These are phyloP conservation scores for Iris macrosiphon DNA, from an alignment of 106 monocot genomes.

Conservation along the genomic window DNA sequence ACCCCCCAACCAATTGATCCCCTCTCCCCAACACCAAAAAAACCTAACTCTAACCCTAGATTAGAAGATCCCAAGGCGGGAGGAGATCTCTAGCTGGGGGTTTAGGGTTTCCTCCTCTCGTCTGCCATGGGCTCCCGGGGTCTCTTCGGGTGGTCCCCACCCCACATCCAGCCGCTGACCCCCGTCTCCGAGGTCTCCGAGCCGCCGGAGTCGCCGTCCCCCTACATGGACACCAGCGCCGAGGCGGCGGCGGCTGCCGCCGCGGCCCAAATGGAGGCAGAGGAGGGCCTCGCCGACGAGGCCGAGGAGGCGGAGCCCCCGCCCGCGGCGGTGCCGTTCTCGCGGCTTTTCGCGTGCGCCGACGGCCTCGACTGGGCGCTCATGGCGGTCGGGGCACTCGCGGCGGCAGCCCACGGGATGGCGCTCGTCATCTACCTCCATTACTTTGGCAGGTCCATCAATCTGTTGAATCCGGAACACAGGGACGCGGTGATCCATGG, in stretches of 20 bases:
- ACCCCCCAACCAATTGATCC: too few species aligned
- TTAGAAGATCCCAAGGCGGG: too few species aligned
- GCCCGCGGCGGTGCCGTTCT: slow-evolving; percentile 88
- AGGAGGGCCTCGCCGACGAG: slow-evolving; percentile 38
- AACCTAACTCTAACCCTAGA: too few species aligned
- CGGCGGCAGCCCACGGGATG: slow-evolving; percentile 79
- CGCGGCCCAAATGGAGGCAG: slow-evolving; percentile 14
- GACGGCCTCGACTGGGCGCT: slow-evolving; percentile 80
- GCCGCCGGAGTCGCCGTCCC: slow-evolving; percentile 95
- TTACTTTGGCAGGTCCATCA: slow-evolving; percentile 66
- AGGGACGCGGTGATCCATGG: background rate
- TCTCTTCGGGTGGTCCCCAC: slow-evolving; percentile 92
- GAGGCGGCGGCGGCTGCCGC: slow-evolving; percentile 18
- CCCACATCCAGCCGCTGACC: slow-evolving; percentile 89
- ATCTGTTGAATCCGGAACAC: slow-evolving; percentile 34
- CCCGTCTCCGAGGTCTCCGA: slow-evolving; percentile 99
- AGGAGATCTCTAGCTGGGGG: too few species aligned
- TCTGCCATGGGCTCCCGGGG: slow-evolving; percentile 46
- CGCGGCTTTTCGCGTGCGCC: slow-evolving; percentile 77
- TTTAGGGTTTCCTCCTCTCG: too few species aligned
- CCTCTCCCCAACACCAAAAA: too few species aligned
- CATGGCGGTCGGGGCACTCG: slow-evolving; percentile 61
- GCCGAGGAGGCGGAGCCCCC: slow-evolving; percentile 66
- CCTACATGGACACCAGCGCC: slow-evolving; percentile 44
- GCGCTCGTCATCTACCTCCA: slow-evolving; percentile 81